phyloP scores from a whole-genome alignment of 371 early-diverging fungal species.

The Mucor racemosus region DNA sequence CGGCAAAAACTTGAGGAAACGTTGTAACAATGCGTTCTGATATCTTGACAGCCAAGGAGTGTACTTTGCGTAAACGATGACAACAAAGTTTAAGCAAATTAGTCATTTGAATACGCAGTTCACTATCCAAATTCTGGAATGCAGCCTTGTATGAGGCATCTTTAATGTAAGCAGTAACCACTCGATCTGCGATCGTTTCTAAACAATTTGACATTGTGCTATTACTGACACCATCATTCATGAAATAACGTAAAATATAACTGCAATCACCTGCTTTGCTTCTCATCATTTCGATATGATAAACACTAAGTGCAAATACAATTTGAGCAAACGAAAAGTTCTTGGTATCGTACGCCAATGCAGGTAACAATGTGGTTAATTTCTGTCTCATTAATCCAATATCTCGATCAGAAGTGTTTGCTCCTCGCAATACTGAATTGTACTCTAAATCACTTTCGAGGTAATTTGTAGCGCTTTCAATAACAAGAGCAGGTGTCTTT shows the following conservation, averaged over 20 bases:
- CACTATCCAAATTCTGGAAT: conserved; percentile 52
- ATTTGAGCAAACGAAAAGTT: conserved; percentile 73
- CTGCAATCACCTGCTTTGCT: conserved; percentile 72
- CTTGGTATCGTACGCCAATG: conserved; percentile 65
- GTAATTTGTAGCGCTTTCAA: conserved; percentile 74
- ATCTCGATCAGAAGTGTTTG: conserved; percentile 61
- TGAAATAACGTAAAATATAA: conserved; percentile 80
- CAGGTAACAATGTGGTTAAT: conserved; percentile 37
- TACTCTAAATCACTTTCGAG: conserved; percentile 90
- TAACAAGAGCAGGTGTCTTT: conserved; percentile 86
- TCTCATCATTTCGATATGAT: conserved; percentile 85
- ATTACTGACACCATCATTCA: conserved; percentile 81
- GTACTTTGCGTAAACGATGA: conserved; percentile 75
- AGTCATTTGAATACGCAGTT: conserved; percentile 60
- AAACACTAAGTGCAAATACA: conserved; percentile 84
- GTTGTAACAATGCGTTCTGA: conserved; percentile 57
- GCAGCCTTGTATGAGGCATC: conserved; percentile 60
- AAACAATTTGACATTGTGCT: conserved; percentile 60
- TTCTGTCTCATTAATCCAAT: conserved; percentile 38
- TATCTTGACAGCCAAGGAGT: conserved; percentile 61
- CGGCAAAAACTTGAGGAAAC: conserved; percentile 77
- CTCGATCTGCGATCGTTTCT: conserved; percentile 75
- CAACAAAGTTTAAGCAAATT: conserved; percentile 68
- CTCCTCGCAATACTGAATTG: conserved; percentile 81
- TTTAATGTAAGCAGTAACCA: conserved; percentile 56